Conservation (phyloP, 306 rosid genomes). For the Cucurbita argyrosperma region DNA sequence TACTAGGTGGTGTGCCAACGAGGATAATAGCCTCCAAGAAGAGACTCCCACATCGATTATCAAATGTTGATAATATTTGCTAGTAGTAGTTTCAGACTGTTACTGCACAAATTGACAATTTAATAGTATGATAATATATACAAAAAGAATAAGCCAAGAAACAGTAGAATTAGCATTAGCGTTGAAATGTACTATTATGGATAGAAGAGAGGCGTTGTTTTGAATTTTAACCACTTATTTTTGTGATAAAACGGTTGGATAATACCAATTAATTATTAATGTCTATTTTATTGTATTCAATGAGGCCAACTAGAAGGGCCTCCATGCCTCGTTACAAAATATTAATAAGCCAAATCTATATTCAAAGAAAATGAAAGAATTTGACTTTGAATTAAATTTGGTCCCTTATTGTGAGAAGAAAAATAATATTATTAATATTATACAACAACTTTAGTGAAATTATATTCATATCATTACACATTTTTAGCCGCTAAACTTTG, state of each 20-base stretch:
- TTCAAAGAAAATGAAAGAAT: background rate
- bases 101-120: background rate
- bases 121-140: background rate
- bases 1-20: no score
- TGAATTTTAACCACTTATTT: background rate
- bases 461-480: background rate
- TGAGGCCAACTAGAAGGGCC: background rate
- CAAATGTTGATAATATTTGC: no score
- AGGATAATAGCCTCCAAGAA: no score
- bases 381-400: background rate
- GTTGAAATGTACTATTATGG: background rate
- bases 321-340: background rate
- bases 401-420: no score
- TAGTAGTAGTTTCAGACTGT: no score
- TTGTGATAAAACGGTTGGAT: background rate
- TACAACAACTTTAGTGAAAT: background rate
- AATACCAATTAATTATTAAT: background rate
- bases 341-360: background rate
- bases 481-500: background rate
- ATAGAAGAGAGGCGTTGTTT: background rate
- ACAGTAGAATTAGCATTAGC: background rate
- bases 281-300: background rate
- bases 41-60: no score
- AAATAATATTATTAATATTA: no score
- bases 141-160: background rate